Base-by-base conservation (phyloP, 345 rosid species). In the Lepidium didymum region DNA sequence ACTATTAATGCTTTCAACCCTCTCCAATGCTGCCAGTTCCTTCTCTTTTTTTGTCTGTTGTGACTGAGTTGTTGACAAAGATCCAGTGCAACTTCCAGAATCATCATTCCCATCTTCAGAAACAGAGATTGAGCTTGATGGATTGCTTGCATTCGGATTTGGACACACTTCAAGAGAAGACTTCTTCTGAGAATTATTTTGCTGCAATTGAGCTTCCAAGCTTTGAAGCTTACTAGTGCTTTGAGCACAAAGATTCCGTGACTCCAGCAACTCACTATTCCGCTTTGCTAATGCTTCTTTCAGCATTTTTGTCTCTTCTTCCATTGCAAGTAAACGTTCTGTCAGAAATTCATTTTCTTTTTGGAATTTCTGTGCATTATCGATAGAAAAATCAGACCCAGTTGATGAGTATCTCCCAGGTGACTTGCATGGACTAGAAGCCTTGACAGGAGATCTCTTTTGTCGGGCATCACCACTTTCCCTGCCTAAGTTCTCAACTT, bases 21-120 rank as follows among this genome's bases (percentile, higher is more conserved):
- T 84, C 62, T 72, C 81, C 56, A 70, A 49, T 51, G 78, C 81
- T 65, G 80, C 84, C 9, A 45, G 25, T 8, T 62, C 79, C 71
- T 72, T 79, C 59, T 86, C 91, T 75, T 81, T 90, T 76, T 83
- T 88, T 58, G 69, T 42, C 18, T 81, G 91, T 7, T 87, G 78
- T 33, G 83, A 44, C 25, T 75, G 70, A 10, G 78, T 64, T 23
- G 86, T 81, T 11, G 94, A 76, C 79, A 86, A 86, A 35, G 96
- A 86, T 62, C 78, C 96, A 5, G 85, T 82, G 80, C 87, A 83
- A 70, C 96, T 90, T 68, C 81, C 82, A 10, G 80, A 81, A 67
- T 91, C 96, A 52, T 88, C 95, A 73, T 90, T 88, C 70, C 96
- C 96, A 75, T 91, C 97, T 82, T 93, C 97, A 33, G 97, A 90